Conservation (phyloP, 306 rosid species). For the Trichosanthes truncata region DNA sequence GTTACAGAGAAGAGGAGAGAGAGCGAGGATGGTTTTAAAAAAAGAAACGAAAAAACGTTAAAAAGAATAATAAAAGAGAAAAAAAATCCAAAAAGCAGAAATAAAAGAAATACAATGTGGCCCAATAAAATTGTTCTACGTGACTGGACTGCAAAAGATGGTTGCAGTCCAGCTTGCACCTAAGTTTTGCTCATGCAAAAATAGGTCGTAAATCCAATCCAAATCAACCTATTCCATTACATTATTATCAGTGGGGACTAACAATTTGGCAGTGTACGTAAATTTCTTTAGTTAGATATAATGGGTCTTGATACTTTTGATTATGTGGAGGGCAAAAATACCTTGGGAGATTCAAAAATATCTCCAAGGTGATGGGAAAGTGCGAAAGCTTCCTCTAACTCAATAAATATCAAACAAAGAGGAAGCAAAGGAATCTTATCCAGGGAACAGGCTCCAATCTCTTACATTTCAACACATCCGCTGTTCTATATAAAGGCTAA, state of each 20-base stretch:
- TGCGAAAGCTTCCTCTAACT: neutral
- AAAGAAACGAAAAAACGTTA: too few relatives aligned
- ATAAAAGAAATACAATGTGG: too few relatives aligned
- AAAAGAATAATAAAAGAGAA: too few relatives aligned
- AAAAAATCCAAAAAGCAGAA: too few relatives aligned
- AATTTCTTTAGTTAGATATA: neutral
- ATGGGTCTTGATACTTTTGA: neutral
- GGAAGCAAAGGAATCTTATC: neutral
- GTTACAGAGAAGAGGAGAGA: too few relatives aligned
- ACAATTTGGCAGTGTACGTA: neutral
- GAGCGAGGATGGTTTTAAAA: too few relatives aligned
- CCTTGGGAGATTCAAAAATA: neutral
- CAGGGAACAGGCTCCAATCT: neutral
- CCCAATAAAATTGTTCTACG: too few relatives aligned
- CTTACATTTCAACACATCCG: neutral
- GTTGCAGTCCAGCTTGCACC: too few relatives aligned
- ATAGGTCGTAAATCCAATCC: too few relatives aligned
- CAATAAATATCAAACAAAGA: neutral
- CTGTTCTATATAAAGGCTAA: neutral
- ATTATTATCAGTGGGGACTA: neutral
- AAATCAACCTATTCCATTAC: neutral
- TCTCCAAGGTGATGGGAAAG: conserved; percentile 6
- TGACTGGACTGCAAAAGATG: too few relatives aligned
- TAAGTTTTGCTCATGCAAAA: too few relatives aligned
- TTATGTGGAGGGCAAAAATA: neutral